phyloP scores from a whole-genome alignment of 2,329 filamentous ascomycete species.

The Chaetomium olivaceum region DNA sequence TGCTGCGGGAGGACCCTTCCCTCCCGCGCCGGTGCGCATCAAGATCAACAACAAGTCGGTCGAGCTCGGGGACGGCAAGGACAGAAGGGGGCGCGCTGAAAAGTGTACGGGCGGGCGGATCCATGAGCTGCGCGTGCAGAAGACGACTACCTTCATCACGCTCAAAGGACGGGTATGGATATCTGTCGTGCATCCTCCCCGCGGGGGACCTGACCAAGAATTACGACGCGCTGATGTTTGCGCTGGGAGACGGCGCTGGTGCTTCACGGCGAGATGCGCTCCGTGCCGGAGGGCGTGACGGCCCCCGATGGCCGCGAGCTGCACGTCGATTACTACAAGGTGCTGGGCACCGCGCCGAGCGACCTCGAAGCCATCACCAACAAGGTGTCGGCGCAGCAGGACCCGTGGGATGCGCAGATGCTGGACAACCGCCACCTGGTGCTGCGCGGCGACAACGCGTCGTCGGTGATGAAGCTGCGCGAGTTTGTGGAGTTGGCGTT shows the following conservation, averaged over 20 bases:
- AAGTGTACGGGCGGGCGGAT: conserved; percentile 80
- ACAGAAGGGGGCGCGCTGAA: conserved; percentile 68
- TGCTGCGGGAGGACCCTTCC: conserved; percentile 69
- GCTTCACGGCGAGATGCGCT: conserved; percentile 79
- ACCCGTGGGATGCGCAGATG: conserved; percentile 57
- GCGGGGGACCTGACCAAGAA: conserved; percentile 79
- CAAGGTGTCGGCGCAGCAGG: conserved; percentile 62
- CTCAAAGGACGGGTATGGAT: conserved; percentile 79
- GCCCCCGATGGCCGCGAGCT: conserved; percentile 85
- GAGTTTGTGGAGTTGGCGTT: conserved; percentile 81
- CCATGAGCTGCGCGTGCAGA: conserved; percentile 78
- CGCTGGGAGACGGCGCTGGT: conserved; percentile 82
- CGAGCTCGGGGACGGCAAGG: conserved; percentile 51
- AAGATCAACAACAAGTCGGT: conserved; percentile 71
- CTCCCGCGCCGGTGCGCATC: conserved; percentile 76
- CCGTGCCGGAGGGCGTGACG: conserved; percentile 73
- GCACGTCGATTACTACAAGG: conserved; percentile 84
- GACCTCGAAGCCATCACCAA: conserved; percentile 92
- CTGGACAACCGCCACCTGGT: conserved; percentile 83
- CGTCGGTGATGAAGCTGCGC: conserved; percentile 85
- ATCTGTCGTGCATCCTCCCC: conserved; percentile 79
- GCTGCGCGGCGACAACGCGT: conserved; percentile 79
- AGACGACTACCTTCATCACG: conserved; percentile 84
- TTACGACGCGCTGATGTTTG: conserved; percentile 86
- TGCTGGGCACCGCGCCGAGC: conserved; percentile 76